Evolutionary conservation across 352 stramenopile species (phyloP), one percentile per base, ranked within the genome.

Genomic region (Phytophthora crassamura): DNA sequence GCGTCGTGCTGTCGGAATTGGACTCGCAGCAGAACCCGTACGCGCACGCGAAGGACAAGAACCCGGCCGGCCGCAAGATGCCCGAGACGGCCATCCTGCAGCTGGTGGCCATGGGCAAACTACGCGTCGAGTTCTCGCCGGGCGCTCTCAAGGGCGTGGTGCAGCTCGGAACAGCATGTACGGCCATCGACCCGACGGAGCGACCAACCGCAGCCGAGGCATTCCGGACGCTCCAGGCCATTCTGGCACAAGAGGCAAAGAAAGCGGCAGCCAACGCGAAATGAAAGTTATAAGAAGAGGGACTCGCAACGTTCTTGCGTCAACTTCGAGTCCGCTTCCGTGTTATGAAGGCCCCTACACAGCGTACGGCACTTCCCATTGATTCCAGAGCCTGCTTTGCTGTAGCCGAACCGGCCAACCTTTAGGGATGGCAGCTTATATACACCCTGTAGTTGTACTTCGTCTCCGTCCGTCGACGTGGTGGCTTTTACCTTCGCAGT

Each of bases 71-170:
- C 38, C 61, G 70, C 6, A 78, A 80, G 45, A 59, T 80, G 60
- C 64, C 76, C 9, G 76, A 84, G 40, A 81, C 75, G 10, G 77
- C 73, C 5, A 76, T 89, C 22, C 51, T 89, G 6, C 77, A 86
- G 60, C 46, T 85, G 11, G 72, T 85, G 8, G 65, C 76, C 0
- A 75, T 80, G 22, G 80, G 77, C 12, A 79, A 76, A 59, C 25
- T 89, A 57, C 63, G 56, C 9, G 59, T 83, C 4, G 55, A 77
- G 50, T 84, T 86, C 35, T 80, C 77, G 9, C 39, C 43, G 2
- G 41, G 47, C 0, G 48, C 42, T 34, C 67, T 73, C 2, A 58
- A 70, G 50, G 57, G 68, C 14, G 47, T 80, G 9, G 64, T 79
- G 20, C 46, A 80, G 51, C 54, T 79, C 10, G 76, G 66, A 4